These are phyloP conservation scores for Xylariaceae sp. DNA, from an alignment of 2,329 filamentous ascomycete genomes.

Conservation along the genomic window DNA sequence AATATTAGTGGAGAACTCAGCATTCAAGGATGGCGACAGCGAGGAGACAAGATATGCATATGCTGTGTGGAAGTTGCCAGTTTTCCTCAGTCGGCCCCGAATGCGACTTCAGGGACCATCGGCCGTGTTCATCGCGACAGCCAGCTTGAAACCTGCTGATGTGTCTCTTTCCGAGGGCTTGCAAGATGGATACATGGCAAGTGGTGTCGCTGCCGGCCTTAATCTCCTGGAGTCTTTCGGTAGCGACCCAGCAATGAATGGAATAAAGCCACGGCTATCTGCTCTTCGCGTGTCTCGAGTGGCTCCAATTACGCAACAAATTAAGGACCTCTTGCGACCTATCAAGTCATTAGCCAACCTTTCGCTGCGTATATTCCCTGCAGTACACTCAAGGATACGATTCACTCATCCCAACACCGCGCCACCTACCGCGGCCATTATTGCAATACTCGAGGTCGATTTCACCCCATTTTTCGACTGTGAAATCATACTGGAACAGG, in stretches of 20 bases:
- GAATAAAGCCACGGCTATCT: constrained; percentile 63
- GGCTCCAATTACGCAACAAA: constrained; percentile 58
- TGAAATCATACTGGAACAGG: constrained; percentile 56
- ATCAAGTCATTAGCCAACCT: constrained; percentile 61
- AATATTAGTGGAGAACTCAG: constrained; percentile 42
- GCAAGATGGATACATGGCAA: constrained; percentile 63
- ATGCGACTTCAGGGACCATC: constrained; percentile 63
- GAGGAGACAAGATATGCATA: constrained; percentile 37
- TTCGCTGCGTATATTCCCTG: constrained; percentile 61
- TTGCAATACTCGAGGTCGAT: constrained; percentile 70
- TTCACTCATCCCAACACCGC: constrained; percentile 61
- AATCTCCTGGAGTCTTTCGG: constrained; percentile 75
- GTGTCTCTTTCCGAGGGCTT: constrained; percentile 35
- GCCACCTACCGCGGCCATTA: constrained; percentile 55
- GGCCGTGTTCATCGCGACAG: constrained; percentile 60
- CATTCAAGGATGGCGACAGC: constrained; percentile 20
- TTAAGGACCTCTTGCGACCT: constrained; percentile 57
- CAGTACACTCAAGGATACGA: constrained; percentile 67
- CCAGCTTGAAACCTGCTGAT: constrained; percentile 53
- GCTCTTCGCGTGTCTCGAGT: constrained; percentile 72
- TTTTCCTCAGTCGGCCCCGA: constrained; percentile 55
- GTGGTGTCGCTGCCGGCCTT: constrained; percentile 62
- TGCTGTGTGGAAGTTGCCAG: constrained; percentile 56
- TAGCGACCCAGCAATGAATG: constrained; percentile 58
- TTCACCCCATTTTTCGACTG: constrained; percentile 67